Base-by-base conservation (phyloP, 495 filamentous ascomycete species). In the Terfezia claveryi region DNA sequence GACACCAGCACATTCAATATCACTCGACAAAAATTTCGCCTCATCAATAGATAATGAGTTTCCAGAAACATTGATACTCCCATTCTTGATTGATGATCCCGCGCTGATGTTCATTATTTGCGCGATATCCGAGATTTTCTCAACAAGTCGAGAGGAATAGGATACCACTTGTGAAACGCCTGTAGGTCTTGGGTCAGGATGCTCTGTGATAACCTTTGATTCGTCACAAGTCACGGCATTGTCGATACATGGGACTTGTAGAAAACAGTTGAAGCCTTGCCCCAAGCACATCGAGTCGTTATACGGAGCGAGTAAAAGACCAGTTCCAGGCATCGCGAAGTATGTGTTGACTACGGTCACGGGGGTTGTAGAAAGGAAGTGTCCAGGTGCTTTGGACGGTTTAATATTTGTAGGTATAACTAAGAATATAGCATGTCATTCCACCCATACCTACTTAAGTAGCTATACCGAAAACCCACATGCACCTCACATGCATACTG, bases 181-280 rank as follows among this genome's bases (percentile, higher is more conserved):
- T 32, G 52, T 54, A 12, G 14, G 8, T 4, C 55, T 51, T 37
- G 51, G 50, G 38, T 58, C 58, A n/a, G 57, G 56, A 37, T 37
- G 23, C 23, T 38, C 36, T n/a, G 55, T 51, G 20, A 36, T 12
- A 9, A 55, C 53, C 50, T 37, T 16, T n/a, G 49, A 44, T 14
- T 61, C 61, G 36, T 59, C 59, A 32, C 64, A 52, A 17, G 59
- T 36, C 1, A 68, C 64, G 17, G 65, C 65, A 54, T 68, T 58
- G 36, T 66, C 62, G 10, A 68, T 51, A 38, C 65, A 63, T 4
- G 59, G 54, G 38, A 66, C 56, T 54, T 66, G 65, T 1, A 61
- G 62, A 37, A 57, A 68, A 27, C 64, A 63, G 46, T 68, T 68
- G 56, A 68, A 68, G 10, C 64, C 58, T 14, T 37, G 36, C 12